Base-by-base conservation (phyloP, 257 asterid species). In the Petrea volubilis region DNA sequence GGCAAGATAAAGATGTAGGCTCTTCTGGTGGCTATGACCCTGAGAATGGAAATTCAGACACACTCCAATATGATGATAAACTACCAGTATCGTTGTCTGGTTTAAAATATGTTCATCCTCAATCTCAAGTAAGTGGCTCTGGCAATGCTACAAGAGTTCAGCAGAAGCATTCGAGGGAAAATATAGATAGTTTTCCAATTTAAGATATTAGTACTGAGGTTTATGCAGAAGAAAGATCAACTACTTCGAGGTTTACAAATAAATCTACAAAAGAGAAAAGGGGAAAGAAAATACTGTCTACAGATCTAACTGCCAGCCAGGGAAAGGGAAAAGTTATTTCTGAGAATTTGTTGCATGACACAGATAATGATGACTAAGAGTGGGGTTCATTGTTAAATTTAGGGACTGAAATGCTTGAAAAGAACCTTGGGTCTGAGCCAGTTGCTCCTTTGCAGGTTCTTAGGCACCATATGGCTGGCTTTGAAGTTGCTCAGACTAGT, bases 1-100 rank as follows among this genome's bases (percentile, higher is more conserved):
- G 88, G 89, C 83, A 74, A 68, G 97, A 86, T 77, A 91, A 77
- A 63, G 92, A 86, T 68, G 82, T 64, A 17, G 74, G 85, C 52
- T 78, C 87, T 58, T 67, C 80, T 49, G 77, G 84, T 58, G 87
- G 75, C 36, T 76, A 70, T 77, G 91, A 83, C 77, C 80, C 78
- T 59, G 91, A 83, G 55, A 77, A 77, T 60, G 87, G 85, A 68
- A 87, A 84, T 60, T 60, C 60, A 53, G 90, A 81, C 41, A 64
- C 59, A 28, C 64, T 64, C 70, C 86, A 68, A 18, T 73, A 87
- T 25, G 96, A 83, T 52, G 81, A 84, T 70, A 91, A 79, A 73
- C 83, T 72, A 60, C 77, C 80, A 49, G 79, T 85, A 29, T 75
- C n/a, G n/a, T 70, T 77, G 91, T 82, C 76, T 78, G 85, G 88